Conservation (phyloP, 2,329 filamentous ascomycete species). For the Thelonectria discophora region DNA sequence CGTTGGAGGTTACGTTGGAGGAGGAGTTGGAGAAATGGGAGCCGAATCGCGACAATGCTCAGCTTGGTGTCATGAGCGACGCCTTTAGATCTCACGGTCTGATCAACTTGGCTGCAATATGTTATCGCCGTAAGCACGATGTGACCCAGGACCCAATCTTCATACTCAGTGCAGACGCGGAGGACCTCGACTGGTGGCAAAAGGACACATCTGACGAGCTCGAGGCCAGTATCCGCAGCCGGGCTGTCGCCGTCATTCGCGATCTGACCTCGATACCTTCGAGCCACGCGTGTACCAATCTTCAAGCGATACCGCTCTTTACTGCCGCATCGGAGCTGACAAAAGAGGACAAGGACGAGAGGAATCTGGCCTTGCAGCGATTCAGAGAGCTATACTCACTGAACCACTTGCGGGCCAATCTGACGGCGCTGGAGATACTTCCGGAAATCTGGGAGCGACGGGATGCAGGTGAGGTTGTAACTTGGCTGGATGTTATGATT, state of each 20-base stretch:
- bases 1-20: neutral
- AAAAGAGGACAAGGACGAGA: neutral
- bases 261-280: neutral
- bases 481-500: conserved; percentile 3
- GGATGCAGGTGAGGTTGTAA: neutral
- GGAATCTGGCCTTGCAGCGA: neutral
- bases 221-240: neutral
- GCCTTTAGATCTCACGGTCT: neutral
- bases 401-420: conserved; percentile 6
- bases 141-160: neutral
- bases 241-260: neutral
- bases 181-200: neutral
- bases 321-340: conserved; percentile 3
- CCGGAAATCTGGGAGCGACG: conserved; percentile 1
- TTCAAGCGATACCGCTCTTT: conserved; percentile 10
- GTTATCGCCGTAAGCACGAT: neutral
- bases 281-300: neutral
- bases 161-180: neutral
- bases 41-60: neutral
- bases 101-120: conserved; percentile 2
- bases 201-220: neutral
- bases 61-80: neutral
- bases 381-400: conserved; percentile 13
- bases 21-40: neutral
- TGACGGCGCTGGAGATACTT: neutral